These are phyloP conservation scores for Diaporthe amygdali DNA, from an alignment of 2,329 filamentous ascomycete species.

Conservation along the genomic window DNA sequence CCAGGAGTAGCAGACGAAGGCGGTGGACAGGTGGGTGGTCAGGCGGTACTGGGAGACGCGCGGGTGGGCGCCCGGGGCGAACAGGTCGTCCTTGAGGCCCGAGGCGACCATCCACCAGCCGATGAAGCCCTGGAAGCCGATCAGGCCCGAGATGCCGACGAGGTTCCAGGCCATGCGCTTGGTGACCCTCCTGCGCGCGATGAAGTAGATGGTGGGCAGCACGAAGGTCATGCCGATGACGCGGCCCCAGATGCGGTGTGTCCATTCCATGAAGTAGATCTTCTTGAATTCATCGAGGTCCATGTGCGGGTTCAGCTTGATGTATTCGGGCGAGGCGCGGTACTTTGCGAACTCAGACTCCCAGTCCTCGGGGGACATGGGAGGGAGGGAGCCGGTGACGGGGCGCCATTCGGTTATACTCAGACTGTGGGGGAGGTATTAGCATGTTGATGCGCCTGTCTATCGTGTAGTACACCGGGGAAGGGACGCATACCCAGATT, in stretches of 20 bases:
- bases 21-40: conserved; percentile 85
- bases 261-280: conserved; percentile 99
- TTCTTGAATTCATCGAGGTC: conserved; percentile 92
- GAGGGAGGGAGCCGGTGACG: conserved; percentile 89
- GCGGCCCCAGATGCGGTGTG: conserved; percentile 91
- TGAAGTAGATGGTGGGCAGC: conserved; percentile 85
- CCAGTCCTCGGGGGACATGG: conserved; percentile 81
- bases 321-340: conserved; percentile 89
- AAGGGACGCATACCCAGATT: conserved; percentile 76
- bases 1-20: conserved; percentile 90
- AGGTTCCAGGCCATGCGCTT: conserved; percentile 78
- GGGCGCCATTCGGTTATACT: conserved; percentile 99
- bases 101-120: conserved; percentile 99
- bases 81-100: conserved; percentile 93
- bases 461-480: neutral
- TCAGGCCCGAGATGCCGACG: conserved; percentile 82
- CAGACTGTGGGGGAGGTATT: conserved; percentile 59
- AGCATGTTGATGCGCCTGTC: conserved; percentile 16
- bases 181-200: conserved; percentile 79
- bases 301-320: conserved; percentile 92
- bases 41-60: conserved; percentile 94
- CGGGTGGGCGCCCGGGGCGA: conserved; percentile 87
- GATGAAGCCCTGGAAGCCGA: conserved; percentile 93
- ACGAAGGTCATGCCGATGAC: conserved; percentile 90
- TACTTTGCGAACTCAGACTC: conserved; percentile 93